A percentile compares a stretch with the other conserved stretches of the same genome.
phyloP scores from a whole-genome alignment of 176 grass and related monocot genomes.

The Aegilops umbellulata region DNA sequence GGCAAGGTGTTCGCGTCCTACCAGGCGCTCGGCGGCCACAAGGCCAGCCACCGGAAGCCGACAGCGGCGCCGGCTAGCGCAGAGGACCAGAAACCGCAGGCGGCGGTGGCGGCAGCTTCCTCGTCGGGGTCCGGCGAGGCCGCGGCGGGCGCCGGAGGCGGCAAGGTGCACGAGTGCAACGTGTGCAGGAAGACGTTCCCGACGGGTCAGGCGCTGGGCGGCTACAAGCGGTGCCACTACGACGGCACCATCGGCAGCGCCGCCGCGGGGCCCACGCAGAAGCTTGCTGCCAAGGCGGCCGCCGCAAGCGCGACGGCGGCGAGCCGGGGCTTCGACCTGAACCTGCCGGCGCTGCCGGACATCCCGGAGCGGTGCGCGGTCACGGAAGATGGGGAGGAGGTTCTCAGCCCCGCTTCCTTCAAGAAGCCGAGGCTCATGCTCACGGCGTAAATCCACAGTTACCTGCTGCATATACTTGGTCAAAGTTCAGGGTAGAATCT shows the following conservation, averaged over 20 bases:
- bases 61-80: neutral
- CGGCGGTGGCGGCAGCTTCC: neutral
- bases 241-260: conserved; percentile 65
- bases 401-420: conserved; percentile 71
- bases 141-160: neutral
- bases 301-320: neutral
- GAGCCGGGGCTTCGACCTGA: conserved; percentile 61
- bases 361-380: conserved; percentile 12
- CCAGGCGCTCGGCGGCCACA: conserved; percentile 92
- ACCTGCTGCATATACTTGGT: neutral
- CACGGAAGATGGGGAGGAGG: conserved; percentile 59
- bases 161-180: conserved; percentile 58
- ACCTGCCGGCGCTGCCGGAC: conserved; percentile 63
- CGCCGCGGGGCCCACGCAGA: neutral
- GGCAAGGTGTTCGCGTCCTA: conserved; percentile 79
- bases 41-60: conserved; percentile 75
- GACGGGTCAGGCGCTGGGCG: conserved; percentile 84
- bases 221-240: conserved; percentile 87
- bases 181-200: conserved; percentile 77
- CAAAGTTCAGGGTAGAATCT: neutral
- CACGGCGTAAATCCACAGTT: conserved; percentile 7
- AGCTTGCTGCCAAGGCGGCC: neutral
- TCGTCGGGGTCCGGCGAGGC: conserved; percentile 2
- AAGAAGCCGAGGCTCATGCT: conserved; percentile 87
- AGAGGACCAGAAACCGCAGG: neutral